These are phyloP conservation scores for Diaporthe destruens DNA, from an alignment of 2,329 filamentous ascomycete genomes.

Conservation along the genomic window DNA sequence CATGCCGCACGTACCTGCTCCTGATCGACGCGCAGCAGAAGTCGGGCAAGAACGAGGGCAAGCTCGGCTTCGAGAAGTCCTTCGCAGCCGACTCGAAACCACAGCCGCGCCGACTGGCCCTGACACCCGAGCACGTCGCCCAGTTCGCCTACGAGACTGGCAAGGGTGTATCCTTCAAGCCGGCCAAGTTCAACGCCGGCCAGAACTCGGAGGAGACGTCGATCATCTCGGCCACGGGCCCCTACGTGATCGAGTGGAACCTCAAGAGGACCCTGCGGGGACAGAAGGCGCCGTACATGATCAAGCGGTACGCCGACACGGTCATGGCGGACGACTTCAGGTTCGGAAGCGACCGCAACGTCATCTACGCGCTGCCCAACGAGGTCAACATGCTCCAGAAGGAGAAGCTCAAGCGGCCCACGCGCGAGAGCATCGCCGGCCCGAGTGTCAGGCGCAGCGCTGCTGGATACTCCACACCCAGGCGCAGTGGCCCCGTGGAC, in stretches of 20 bases:
- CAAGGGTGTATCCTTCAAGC: slow-evolving; percentile 86
- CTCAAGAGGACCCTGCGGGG: slow-evolving; percentile 88
- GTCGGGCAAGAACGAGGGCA: slow-evolving; percentile 94
- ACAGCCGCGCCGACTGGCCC: slow-evolving; percentile 87
- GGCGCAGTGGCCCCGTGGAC: slow-evolving; percentile 30
- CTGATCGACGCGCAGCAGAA: slow-evolving; percentile 94
- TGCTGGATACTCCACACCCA: slow-evolving; percentile 50
- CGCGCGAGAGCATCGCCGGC: slow-evolving; percentile 89
- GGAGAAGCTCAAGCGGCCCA: slow-evolving; percentile 85
- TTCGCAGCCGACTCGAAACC: slow-evolving; percentile 96
- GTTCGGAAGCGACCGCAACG: slow-evolving; percentile 96
- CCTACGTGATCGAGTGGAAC: slow-evolving; percentile 97
- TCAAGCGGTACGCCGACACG: slow-evolving; percentile 95
- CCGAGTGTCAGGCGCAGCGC: slow-evolving; percentile 66
- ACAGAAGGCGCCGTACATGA: slow-evolving; percentile 89
- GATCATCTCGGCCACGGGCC: slow-evolving; percentile 95
- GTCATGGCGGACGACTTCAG: slow-evolving; percentile 99
- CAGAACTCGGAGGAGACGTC: slow-evolving; percentile 86
- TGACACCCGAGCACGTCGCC: slow-evolving; percentile 92
- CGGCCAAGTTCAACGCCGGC: slow-evolving; percentile 93
- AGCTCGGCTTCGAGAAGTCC: slow-evolving; percentile 95
- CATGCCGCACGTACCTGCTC: slow-evolving; percentile 92
- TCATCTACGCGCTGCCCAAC: slow-evolving; percentile 96
- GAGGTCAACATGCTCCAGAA: slow-evolving; percentile 98
- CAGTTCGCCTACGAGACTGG: slow-evolving; percentile 98